Percentiles rank a stretch among this genome's conserved stretches.
Conservation (phyloP, 2,329 filamentous ascomycete species). For the Pseudogymnoascus sp. region DNA sequence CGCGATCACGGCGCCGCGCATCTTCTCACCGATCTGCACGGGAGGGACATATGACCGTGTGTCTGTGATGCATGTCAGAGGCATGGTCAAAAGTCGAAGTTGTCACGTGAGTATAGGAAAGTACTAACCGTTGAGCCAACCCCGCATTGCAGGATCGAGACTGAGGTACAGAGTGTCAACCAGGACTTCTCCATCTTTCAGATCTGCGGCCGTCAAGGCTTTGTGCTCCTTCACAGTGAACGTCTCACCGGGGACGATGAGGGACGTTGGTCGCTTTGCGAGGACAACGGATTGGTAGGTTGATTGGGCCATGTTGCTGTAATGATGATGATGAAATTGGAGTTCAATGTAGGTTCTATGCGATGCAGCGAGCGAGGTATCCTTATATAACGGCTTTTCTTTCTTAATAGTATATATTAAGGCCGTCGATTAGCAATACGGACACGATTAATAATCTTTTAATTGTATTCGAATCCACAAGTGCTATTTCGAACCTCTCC, state of each 20-base stretch:
- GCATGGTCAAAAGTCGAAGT: neutral
- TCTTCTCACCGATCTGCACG: conserved; percentile 58
- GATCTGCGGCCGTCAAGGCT: conserved; percentile 37
- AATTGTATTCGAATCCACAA: conserved; percentile 1
- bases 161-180: conserved; percentile 56
- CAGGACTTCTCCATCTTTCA: conserved; percentile 59
- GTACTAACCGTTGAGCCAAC: conserved; percentile 54
- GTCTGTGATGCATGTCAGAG: conserved; percentile 24
- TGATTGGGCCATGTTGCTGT: conserved; percentile 12
- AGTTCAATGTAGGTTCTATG: neutral
- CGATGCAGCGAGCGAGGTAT: neutral
- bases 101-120: conserved; percentile 11
- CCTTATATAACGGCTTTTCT: conserved; percentile 3
- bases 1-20: conserved; percentile 56
- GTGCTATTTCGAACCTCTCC: neutral
- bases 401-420: conserved; percentile 6
- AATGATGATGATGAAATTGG: neutral
- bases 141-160: conserved; percentile 69
- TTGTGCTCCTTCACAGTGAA: conserved; percentile 48
- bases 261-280: conserved; percentile 52
- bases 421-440: neutral
- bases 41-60: conserved; percentile 59
- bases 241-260: conserved; percentile 58
- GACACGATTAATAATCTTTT: conserved; percentile 2
- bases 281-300: conserved; percentile 43